Percentiles rank a stretch among this genome's conserved stretches.
Evolutionary conservation across 331 rosid species (phyloP).

Genomic region (Dryas integrifolia): DNA sequence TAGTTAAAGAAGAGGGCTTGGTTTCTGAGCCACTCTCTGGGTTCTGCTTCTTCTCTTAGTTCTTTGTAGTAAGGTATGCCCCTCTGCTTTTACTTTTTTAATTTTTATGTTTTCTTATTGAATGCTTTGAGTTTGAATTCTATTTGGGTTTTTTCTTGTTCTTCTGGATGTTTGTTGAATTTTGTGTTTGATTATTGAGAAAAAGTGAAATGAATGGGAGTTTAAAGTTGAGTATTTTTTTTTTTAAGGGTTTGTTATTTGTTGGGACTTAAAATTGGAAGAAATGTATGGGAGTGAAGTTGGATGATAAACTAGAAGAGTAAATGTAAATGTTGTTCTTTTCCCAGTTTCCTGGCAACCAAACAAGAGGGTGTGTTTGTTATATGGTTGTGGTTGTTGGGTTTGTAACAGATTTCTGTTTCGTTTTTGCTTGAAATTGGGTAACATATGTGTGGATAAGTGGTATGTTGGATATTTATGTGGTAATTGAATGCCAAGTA

Average conservation of each 20-base stretch:
- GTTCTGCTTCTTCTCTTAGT: conserved; percentile 9
- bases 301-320: background rate
- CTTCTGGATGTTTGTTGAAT: background rate
- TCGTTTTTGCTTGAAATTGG: conserved; percentile 13
- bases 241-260: conserved; percentile 11
- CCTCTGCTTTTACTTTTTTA: background rate
- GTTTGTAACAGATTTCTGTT: conserved; percentile 41
- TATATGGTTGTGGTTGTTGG: conserved; percentile 25
- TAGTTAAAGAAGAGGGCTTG: conserved; percentile 5
- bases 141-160: conserved; percentile 14
- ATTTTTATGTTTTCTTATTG: background rate
- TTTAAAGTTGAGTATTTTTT: conserved; percentile 6
- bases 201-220: conserved; percentile 13
- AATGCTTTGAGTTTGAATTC: conserved; percentile 23
- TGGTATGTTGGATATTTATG: conserved; percentile 14
- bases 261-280: background rate
- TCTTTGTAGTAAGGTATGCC: conserved; percentile 35
- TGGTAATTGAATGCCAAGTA: conserved; percentile 15
- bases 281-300: background rate
- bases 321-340: background rate
- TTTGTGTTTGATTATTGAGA: conserved; percentile 35
- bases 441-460: conserved; percentile 18
- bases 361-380: conserved; percentile 30
- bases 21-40: conserved; percentile 12
- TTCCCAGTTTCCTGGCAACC: conserved; percentile 4